Evolutionary conservation across 441 rosid genomes (phyloP).

Genomic region (Populus hybrid): DNA sequence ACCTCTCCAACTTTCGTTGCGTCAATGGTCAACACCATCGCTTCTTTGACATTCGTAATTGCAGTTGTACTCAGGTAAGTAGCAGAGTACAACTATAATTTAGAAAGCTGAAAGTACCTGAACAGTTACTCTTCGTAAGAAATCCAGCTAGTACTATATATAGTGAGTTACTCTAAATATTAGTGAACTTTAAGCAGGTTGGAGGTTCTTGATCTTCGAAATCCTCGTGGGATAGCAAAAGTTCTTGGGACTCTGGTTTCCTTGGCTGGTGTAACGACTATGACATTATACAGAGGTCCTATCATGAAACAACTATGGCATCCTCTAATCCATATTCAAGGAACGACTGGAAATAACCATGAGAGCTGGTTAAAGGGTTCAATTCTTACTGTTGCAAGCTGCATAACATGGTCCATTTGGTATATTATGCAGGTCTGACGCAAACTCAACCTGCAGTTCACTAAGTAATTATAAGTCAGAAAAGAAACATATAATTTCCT

Average conservation of each 20-base stretch:
- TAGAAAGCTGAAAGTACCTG: background rate
- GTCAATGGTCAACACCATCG: constrained; percentile 48
- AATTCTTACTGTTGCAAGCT: constrained; percentile 50
- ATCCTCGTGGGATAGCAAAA: constrained; percentile 57
- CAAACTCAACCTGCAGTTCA: background rate
- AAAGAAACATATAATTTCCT: constrained; percentile 45
- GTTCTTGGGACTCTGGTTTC: constrained; percentile 50
- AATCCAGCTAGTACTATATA: background rate
- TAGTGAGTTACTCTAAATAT: constrained; percentile 25
- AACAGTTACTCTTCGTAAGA: background rate
- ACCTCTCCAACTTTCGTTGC: constrained; percentile 70
- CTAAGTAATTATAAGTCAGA: background rate
- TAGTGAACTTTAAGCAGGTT: constrained; percentile 31
- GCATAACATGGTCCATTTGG: constrained; percentile 58
- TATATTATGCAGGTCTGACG: constrained; percentile 62
- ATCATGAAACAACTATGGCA: constrained; percentile 33
- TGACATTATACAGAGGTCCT: constrained; percentile 67
- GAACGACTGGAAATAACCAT: constrained; percentile 17
- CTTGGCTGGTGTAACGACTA: constrained; percentile 49
- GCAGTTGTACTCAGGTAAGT: constrained; percentile 47
- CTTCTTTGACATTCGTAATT: constrained; percentile 54
- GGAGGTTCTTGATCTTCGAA: constrained; percentile 54
- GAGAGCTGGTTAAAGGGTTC: constrained; percentile 65
- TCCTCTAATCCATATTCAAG: constrained; percentile 39
- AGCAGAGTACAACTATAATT: constrained; percentile 8